These are phyloP conservation scores for Trypanosoma mega DNA, from an alignment of 208 protist species.

Conservation along the genomic window DNA sequence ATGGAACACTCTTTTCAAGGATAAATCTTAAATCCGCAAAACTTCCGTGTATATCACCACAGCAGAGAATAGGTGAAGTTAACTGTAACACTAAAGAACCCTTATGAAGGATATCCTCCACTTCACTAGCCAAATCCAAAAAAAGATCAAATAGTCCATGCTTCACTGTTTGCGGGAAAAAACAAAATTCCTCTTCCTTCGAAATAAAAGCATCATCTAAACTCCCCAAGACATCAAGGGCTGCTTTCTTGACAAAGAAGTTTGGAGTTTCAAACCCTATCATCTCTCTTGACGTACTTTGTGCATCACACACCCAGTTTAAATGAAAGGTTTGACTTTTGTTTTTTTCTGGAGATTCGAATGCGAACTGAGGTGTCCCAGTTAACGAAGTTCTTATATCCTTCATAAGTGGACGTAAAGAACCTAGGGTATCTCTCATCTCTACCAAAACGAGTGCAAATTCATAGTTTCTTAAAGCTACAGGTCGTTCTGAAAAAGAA, in stretches of 20 bases:
- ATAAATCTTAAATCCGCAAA: constrained; percentile 56
- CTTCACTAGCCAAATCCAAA: constrained; percentile 11
- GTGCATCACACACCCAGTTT: too few relatives aligned
- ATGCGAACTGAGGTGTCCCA: too few relatives aligned
- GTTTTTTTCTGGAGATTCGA: too few relatives aligned
- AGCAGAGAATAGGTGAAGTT: constrained; percentile 54
- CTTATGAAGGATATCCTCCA: not conserved
- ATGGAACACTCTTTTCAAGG: constrained; percentile 37
- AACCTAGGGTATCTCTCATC: too few relatives aligned
- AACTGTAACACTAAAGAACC: constrained; percentile 36
- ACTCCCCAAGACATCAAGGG: constrained; percentile 21
- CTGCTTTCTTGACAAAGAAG: constrained; percentile 12
- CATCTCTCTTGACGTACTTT: too few relatives aligned
- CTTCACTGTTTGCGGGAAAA: constrained; percentile 10
- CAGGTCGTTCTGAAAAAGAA: too few relatives aligned
- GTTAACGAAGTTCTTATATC: too few relatives aligned
- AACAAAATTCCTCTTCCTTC: constrained; percentile 11
- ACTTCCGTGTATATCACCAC: constrained; percentile 72
- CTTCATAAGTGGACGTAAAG: too few relatives aligned
- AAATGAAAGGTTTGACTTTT: too few relatives aligned
- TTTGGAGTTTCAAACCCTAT: constrained; percentile 12
- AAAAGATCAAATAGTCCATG: constrained; percentile 18
- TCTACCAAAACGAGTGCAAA: too few relatives aligned
- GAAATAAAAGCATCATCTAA: constrained; percentile 17
- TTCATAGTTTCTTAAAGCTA: too few relatives aligned